Evolutionary conservation across 2,329 filamentous ascomycete species (phyloP).

Genomic region (Clarireedia paspali): DNA sequence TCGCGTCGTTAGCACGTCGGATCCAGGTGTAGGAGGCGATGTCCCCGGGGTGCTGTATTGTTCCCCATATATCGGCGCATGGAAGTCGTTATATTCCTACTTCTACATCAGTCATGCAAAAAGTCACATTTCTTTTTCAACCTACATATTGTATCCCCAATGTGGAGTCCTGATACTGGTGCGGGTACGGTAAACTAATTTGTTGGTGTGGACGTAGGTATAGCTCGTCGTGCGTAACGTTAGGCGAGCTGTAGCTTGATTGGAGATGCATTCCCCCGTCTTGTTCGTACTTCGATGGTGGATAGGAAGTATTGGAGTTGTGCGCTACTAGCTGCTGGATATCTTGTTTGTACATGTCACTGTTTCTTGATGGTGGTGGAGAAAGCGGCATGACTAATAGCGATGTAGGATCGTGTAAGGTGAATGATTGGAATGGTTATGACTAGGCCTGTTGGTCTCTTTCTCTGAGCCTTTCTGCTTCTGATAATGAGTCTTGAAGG

Average conservation of each 20-base stretch:
- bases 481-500: background rate
- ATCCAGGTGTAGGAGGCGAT: conserved; percentile 42
- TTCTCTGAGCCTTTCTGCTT: too few species aligned
- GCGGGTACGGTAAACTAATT: conserved; percentile 21
- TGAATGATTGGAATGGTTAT: too few species aligned
- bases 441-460: too few species aligned
- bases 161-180: conserved; percentile 23
- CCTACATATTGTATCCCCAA: conserved; percentile 25
- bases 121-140: background rate
- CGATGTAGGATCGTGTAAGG: background rate
- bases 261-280: conserved; percentile 21
- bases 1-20: conserved; percentile 25
- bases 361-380: conserved; percentile 34
- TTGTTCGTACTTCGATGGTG: conserved; percentile 21
- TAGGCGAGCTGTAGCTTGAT: conserved; percentile 24
- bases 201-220: conserved; percentile 18
- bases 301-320: conserved; percentile 31
- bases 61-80: conserved; percentile 23
- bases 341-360: conserved; percentile 34
- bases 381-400: conserved; percentile 18
- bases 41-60: conserved; percentile 44
- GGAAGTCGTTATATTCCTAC: conserved; percentile 14
- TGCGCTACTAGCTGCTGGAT: conserved; percentile 39
- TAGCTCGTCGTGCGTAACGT: conserved; percentile 14
- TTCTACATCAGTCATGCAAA: conserved; percentile 19